Percentiles rank a stretch among this genome's conserved stretches.
phyloP scores from a whole-genome alignment of 1,139 yeast genomes.

The Saccharomyces hybrid region DNA sequence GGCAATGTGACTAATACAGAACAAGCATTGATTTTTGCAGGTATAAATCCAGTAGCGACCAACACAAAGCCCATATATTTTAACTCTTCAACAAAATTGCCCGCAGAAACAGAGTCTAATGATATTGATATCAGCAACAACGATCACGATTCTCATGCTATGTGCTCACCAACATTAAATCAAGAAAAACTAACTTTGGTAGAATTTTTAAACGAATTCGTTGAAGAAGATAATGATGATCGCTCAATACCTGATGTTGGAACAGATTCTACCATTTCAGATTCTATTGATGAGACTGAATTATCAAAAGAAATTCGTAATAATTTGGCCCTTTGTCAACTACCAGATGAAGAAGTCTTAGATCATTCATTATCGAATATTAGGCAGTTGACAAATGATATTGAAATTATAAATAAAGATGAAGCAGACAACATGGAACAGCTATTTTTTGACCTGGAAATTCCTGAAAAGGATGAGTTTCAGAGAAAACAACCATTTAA shows the following conservation, averaged over 20 bases:
- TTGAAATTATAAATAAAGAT: conserved; percentile 3
- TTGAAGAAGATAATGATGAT: conserved; percentile 7
- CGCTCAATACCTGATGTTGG: conserved; percentile 3
- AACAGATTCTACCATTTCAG: conserved; percentile 13
- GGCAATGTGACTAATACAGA: conserved; percentile 14
- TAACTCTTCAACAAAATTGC: conserved; percentile 6
- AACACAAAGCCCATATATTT: conserved; percentile 10
- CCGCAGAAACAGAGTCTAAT: not conserved
- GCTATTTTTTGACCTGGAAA: not conserved
- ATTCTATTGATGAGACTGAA: conserved; percentile 10
- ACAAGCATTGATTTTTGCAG: conserved; percentile 26
- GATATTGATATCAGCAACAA: conserved; percentile 3
- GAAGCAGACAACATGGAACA: conserved; percentile 4
- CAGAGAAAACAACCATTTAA: not conserved
- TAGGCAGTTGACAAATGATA: conserved; percentile 3
- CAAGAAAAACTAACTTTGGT: not conserved
- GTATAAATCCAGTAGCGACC: conserved; percentile 12
- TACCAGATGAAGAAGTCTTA: conserved; percentile 7
- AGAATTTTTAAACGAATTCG: not conserved
- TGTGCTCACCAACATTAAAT: not conserved
- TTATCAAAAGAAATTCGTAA: conserved; percentile 8
- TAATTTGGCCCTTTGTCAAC: conserved; percentile 9
- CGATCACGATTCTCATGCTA: not conserved
- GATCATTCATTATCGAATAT: conserved; percentile 3
- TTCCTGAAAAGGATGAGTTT: not conserved